Evolutionary conservation across 352 stramenopile genomes (phyloP).

Genomic region (Globisporangium irregulare): DNA sequence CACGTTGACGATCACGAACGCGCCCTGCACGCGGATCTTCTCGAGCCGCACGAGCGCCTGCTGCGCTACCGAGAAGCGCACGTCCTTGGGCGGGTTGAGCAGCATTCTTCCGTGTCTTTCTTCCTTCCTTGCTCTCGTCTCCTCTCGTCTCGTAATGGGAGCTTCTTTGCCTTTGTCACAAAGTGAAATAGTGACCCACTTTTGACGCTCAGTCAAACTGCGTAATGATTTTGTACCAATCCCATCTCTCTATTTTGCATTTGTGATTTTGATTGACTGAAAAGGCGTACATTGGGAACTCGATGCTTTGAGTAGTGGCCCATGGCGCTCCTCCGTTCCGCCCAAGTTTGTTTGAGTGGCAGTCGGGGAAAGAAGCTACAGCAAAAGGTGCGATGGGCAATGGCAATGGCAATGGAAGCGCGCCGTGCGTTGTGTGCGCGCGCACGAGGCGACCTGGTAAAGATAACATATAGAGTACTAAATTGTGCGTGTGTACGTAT

Average conservation of each 20-base stretch:
- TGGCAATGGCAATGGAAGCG: neutral
- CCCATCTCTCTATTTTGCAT: neutral
- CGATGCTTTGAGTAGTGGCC: constrained; percentile 4
- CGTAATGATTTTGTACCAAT: constrained; percentile 5
- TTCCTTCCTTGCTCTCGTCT: neutral
- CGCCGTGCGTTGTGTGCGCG: neutral
- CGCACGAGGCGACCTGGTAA: neutral
- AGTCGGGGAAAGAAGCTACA: constrained; percentile 2
- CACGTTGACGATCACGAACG: constrained; percentile 46
- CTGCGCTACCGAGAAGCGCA: constrained; percentile 32
- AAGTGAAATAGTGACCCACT: neutral
- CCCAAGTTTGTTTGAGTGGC: constrained; percentile 8
- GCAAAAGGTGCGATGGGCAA: constrained; percentile 7
- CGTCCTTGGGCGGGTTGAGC: constrained; percentile 14
- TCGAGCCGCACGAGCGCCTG: constrained; percentile 41
- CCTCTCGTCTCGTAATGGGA: neutral
- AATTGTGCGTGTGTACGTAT: neutral
- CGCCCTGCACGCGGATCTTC: constrained; percentile 39
- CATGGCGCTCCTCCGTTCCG: neutral
- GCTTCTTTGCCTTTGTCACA: neutral
- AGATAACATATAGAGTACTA: neutral
- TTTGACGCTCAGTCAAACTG: neutral
- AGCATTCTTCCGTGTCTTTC: neutral
- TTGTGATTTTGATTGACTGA: neutral
- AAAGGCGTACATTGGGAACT: neutral